Evolutionary conservation across 352 stramenopile species (phyloP), one percentile per base, ranked within the genome.

Genomic region (Globisporangium paroecandrum): DNA sequence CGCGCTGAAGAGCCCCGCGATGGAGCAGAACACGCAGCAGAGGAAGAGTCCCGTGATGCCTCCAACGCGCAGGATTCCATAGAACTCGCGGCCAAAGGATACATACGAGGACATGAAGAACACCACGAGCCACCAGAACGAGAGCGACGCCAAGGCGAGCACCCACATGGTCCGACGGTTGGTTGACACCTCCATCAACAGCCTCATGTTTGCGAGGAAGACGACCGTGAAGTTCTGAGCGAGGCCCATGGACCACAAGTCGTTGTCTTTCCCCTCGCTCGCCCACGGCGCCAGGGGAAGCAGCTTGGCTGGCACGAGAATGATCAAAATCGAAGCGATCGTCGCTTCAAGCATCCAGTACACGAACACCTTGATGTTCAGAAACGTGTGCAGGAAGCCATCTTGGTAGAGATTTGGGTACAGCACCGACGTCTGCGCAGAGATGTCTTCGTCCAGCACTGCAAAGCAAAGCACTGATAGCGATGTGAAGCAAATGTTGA

Each of bases 401-500:
- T 89, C 83, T 51, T 82, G 64, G 54, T 91, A 93, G 6, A 89
- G 69, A 53, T 69, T 73, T 0, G 85, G 85, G 60, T 84, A 79
- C 20, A 65, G 55, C 5, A 90, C 62, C n/a, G 75, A 65, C 18
- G 73, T 89, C 1, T 60, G 25, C 3, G 81, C 60, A 6, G 81
- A 86, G 24, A 90, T 77, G 57, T 90, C 79, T 64, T 89, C 58
- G 43, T 92, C 83, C 4, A 77, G 62, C 13, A 93, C 78, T 6
- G 73, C 81, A 38, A 91, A 89, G 46, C 76, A 77, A 27, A 95
- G 74, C 20, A 94, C 71, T 1, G 87, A 84, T 6, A 93, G 68
- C 24, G 84, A 79, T 13, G 87, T 95, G 69, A 92, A 95, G 64
- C 82, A 83, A 13, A 94, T 83, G 68, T 94, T 94, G 72, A 89